These are phyloP conservation scores for Aspergillus neotritici DNA, from an alignment of 2,329 filamentous ascomycete genomes.

Conservation along the genomic window DNA sequence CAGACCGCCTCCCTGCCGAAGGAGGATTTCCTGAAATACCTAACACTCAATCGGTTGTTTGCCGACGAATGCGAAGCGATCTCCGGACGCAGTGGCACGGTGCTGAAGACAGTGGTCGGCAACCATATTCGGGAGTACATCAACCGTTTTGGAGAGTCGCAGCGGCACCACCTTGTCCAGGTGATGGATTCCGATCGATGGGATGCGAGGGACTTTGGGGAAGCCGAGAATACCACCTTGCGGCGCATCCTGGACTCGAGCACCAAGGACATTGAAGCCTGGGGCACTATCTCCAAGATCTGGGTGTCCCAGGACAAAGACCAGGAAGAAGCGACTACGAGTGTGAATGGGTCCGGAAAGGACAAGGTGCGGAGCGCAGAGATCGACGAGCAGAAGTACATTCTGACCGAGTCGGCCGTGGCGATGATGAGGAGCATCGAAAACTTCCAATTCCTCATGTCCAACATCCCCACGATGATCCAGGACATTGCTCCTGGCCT, in stretches of 20 bases:
- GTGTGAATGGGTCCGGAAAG: slow-evolving; percentile 44
- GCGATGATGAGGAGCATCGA: slow-evolving; percentile 76
- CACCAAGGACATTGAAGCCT: slow-evolving; percentile 52
- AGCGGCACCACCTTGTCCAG: slow-evolving; percentile 53
- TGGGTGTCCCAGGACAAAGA: slow-evolving; percentile 40
- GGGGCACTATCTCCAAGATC: slow-evolving; percentile 48
- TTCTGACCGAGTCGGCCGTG: slow-evolving; percentile 77
- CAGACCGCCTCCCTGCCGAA: slow-evolving; percentile 52
- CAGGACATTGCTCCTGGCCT: slow-evolving; percentile 73
- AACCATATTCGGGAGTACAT: slow-evolving; percentile 60
- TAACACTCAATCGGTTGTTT: slow-evolving; percentile 58
- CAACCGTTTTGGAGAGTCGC: slow-evolving; percentile 51
- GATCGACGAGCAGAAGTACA: slow-evolving; percentile 78
- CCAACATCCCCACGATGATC: slow-evolving; percentile 83
- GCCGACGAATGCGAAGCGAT: slow-evolving; percentile 63
- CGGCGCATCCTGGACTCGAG: slow-evolving; percentile 54
- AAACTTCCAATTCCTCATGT: slow-evolving; percentile 73
- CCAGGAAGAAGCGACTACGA: slow-evolving; percentile 21
- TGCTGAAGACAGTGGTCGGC: slow-evolving; percentile 57
- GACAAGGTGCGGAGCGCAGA: slow-evolving; percentile 65
- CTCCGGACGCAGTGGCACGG: slow-evolving; percentile 55
- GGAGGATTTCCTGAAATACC: slow-evolving; percentile 56
- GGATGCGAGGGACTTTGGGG: slow-evolving; percentile 59
- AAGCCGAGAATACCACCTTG: slow-evolving; percentile 47
- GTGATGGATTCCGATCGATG: slow-evolving; percentile 58